Evolutionary conservation across 2,329 filamentous ascomycete species (phyloP), one percentile per base, ranked within the genome.

Genomic region (Tolypocladium guangdongense): DNA sequence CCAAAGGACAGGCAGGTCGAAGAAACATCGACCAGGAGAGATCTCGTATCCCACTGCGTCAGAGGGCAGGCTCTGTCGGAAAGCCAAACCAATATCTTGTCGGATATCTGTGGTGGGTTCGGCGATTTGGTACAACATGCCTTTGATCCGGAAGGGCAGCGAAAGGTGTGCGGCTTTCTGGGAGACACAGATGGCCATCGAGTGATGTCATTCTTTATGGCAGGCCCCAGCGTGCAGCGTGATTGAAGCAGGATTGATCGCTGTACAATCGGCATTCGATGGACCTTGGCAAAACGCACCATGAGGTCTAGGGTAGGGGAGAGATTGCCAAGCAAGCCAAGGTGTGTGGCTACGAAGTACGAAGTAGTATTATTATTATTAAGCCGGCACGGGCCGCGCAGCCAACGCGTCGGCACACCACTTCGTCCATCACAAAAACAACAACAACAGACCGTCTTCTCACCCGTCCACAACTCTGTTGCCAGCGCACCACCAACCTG

Each of bases 121-220:
- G 54, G 57, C 14, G 59, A 65, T 27, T 51, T 71, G 46, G 62
- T 62, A 33, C 53, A 54, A 49, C 57, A 63, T 52, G 51, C 54
- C 49, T 57, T 52, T 18, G 53, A 60, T 18, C 35, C 50, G 30
- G 50, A 57, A n/a, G 57, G 62, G 12, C 56, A 58, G 51, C 49
- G 52, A 27, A 39, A 36, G 7, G 55, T 71, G 24, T 52, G 57
- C 35, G 58, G 63, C 22, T 58, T 58, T 32, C 57, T 71, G n/a
- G 69, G 68, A 1, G 56, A 59, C 5, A 49, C 32, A 30, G 67
- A 70, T 50, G 64, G 60, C 16, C 46, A 46, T 3, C 61, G 66
- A 11, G 53, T 71, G 30, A 55, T 67, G 18, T 55, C 59, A 1
- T 70, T 70, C 54, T 58, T 70, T 27, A 55, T 55, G 4, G 54